Evolutionary conservation across 2,329 filamentous ascomycete genomes (phyloP), one percentile per base, ranked within the genome.

Genomic region (Passalora sequoiae): DNA sequence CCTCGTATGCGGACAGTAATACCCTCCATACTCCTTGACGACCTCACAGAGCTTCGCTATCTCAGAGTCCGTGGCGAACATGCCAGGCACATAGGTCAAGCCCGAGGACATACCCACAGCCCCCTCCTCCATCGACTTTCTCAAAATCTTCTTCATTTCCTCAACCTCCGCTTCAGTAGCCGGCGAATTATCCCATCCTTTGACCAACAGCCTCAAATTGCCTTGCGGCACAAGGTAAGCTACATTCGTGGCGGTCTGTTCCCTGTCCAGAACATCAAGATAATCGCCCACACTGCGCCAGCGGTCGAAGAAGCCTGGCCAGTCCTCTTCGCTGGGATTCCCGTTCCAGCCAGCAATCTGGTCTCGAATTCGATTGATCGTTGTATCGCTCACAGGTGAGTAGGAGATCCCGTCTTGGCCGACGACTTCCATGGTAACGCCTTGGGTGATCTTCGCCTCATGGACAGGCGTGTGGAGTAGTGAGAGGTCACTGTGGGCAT

Each of bases 311-410:
- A 57, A 57, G 24, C 51, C 55, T 6, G 45, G 37, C 4, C n/a
- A 36, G 7, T 36, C 33, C 2, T 46, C 43, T n/a, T 55, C 51
- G 2, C 40, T 33, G 2, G 57, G 57, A 17, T 58, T 55, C 6
- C 56, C 57, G 31, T 60, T 60, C 57, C 57, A 60, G 19, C 57
- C 57, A 5, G 56, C 47, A 13, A 60, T 60, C 43, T 60, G 57
- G 43, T 57, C 51, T 21, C 54, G 41, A 42, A 60, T 57, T 8
- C 56, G 44, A 12, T 38, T 37, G 43, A 60, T 49, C 6, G 53
- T 42, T 6, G 27, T 40, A 36, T 59, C 56, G 16, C 53, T 49
- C 6, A 56, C 51, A 2, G 57, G 57, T 31, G 47, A 46, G 41
- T 60, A 60, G 13, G 47, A 53, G 28, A 60, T 59, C n/a, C 57